phyloP scores from a whole-genome alignment of 768 basidiomycete species.

The Podaxis mareebaensis region DNA sequence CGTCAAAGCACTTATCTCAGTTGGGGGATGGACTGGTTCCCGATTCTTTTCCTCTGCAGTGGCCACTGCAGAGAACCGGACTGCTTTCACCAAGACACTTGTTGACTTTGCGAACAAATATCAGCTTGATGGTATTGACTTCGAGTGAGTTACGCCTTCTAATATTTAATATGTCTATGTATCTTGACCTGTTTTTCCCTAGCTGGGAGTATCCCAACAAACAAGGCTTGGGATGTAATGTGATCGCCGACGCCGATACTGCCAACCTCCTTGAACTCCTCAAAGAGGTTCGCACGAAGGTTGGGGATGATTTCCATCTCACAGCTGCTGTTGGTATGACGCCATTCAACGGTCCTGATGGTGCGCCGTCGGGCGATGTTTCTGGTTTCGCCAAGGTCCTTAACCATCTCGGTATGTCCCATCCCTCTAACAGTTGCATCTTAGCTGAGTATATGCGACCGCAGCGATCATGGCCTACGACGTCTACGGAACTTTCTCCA shows the following conservation, averaged over 20 bases:
- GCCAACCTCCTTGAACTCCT: slow-evolving; percentile 82
- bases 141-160: slow-evolving; percentile 37
- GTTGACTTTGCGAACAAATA: slow-evolving; percentile 48
- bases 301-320: slow-evolving; percentile 57
- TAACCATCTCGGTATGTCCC: slow-evolving; percentile 41
- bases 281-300: slow-evolving; percentile 59
- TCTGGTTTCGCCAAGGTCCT: slow-evolving; percentile 71
- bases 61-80: slow-evolving; percentile 55
- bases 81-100: slow-evolving; percentile 64
- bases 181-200: slow-evolving; percentile 2
- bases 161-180: not conserved
- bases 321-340: slow-evolving; percentile 43
- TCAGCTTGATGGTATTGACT: slow-evolving; percentile 58
- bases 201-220: slow-evolving; percentile 85
- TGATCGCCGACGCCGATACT: slow-evolving; percentile 58
- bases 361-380: slow-evolving; percentile 66
- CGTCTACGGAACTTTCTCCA: slow-evolving; percentile 48
- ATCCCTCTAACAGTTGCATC: not conserved
- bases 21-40: slow-evolving; percentile 76
- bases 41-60: slow-evolving; percentile 64
- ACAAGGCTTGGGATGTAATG: slow-evolving; percentile 73
- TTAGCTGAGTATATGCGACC: not conserved
- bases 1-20: slow-evolving; percentile 56
- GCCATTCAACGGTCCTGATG: slow-evolving; percentile 49
- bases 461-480: slow-evolving; percentile 67